phyloP scores from a whole-genome alignment of 306 rosid species.

The Cicer pinnatifidum region DNA sequence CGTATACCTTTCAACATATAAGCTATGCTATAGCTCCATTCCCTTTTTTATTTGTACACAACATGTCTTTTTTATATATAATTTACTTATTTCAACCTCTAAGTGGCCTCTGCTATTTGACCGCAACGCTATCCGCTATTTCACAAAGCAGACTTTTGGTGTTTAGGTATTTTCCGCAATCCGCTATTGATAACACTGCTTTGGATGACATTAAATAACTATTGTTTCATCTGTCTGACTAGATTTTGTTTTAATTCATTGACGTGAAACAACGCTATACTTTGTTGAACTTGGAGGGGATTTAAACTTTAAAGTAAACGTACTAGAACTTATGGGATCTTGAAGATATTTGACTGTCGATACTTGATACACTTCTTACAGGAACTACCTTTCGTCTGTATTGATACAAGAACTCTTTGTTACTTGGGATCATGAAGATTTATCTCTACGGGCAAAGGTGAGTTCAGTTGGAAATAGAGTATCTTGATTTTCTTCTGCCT shows the following conservation, averaged over 20 bases:
- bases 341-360: constrained; percentile 30
- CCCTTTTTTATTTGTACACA: no score
- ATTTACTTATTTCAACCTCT: no score
- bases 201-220: constrained; percentile 3
- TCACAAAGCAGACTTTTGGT: no score
- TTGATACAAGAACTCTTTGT: constrained; percentile 95
- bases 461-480: constrained; percentile 41
- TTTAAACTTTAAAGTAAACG: not conserved
- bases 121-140: no score
- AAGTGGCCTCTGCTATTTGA: no score
- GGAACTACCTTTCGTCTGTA: constrained; percentile 98
- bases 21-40: no score
- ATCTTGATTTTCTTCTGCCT: constrained; percentile 35
- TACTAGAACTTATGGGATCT: constrained; percentile 30
- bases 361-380: constrained; percentile 45
- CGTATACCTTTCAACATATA: no score
- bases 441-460: constrained; percentile 87
- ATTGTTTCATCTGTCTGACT: constrained; percentile 21
- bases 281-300: constrained; percentile 15
- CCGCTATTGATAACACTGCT: no score
- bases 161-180: no score
- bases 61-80: no score
- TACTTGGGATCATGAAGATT: constrained; percentile 97
- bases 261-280: constrained; percentile 5
- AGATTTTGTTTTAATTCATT: constrained; percentile 24